Base-by-base conservation (phyloP, 192 early-diverging fungal species). In the Linnemannia zychae region DNA sequence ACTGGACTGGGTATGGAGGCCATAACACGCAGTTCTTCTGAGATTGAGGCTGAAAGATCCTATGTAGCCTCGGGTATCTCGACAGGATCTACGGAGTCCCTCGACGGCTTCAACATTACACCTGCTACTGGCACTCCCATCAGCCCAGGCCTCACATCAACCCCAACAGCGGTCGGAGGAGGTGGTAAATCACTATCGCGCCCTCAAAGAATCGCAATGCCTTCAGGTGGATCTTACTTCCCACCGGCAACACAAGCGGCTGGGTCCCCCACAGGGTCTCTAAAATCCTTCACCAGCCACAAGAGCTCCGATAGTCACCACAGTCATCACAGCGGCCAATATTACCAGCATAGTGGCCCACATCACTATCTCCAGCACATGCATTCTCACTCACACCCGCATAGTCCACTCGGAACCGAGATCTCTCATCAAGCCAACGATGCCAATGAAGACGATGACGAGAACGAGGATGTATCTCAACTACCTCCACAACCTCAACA, bases 1-100 rank as follows among this genome's bases (percentile, higher is more conserved):
- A 67, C 78, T 22, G 78, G 78, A 28, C 46, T 73, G 69, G 71
- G 60, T 4, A 15, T 73, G 6, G 78, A 79, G 11, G 60, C 17
- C 5, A 46, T 67, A 12, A 33, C 60, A 0, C 40, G 71, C 28
- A 11, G 57, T 28, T 63, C 57, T 31, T n/a, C 11, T 7, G 57
- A 63, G 28, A 63, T 63, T 24, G 57, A 33, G 13, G 57, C 28
- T 28, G 57, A 63, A 31, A 9, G 57, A n/a, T n/a, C n/a, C n/a
- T n/a, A n/a, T 13, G 9, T 4, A 1, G 28, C 57, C 28, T 13
- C 57, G 11, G 28, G 24, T 3, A 24, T 24, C 24, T 15, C 57
- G 3, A n/a, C 31, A 9, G 57, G 57, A 63, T 63, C 57, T 12
- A 28, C 24, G 15, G 28, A 63, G 15, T 63, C 57, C 24, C 57